These are phyloP conservation scores for Chalciporus sphaerocephalus DNA, from an alignment of 768 basidiomycete genomes.

Conservation along the genomic window DNA sequence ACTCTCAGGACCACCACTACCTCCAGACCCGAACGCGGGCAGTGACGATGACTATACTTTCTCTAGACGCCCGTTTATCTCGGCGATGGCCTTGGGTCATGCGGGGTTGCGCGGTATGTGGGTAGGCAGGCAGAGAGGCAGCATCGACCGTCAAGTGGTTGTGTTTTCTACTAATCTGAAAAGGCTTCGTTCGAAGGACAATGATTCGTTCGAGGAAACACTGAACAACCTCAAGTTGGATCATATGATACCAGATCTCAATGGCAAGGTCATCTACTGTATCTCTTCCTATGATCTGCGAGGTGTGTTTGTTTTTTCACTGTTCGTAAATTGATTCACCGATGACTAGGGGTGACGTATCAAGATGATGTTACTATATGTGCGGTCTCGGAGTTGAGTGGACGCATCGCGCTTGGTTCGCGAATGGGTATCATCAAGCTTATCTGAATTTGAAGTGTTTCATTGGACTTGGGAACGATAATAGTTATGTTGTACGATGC, in stretches of 20 bases:
- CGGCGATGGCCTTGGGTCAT: slow-evolving; percentile 17
- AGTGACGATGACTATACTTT: neutral
- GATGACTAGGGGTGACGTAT: neutral
- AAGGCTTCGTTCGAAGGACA: neutral
- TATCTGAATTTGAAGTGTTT: slow-evolving; percentile 8
- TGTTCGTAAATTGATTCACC: neutral
- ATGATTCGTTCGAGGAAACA: neutral
- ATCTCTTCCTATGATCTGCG: slow-evolving; percentile 28
- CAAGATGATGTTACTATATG: slow-evolving; percentile 46
- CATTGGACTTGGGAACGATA: too few species aligned
- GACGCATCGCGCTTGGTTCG: slow-evolving; percentile 41
- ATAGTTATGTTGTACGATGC: too few species aligned
- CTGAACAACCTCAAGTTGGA: neutral
- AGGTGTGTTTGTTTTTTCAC: slow-evolving; percentile 15
- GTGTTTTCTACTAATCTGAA: slow-evolving; percentile 19
- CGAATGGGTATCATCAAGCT: slow-evolving; percentile 32
- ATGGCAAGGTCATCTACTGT: slow-evolving; percentile 12
- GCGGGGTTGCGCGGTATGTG: slow-evolving; percentile 23
- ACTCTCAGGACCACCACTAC: neutral
- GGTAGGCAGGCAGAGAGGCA: slow-evolving; percentile 18
- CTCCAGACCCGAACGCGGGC: neutral
- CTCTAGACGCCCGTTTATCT: slow-evolving; percentile 8
- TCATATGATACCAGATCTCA: slow-evolving; percentile 2
- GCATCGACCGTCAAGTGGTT: slow-evolving; percentile 17
- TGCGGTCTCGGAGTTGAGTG: slow-evolving; percentile 43